Conservation (phyloP, 1,284 basidiomycete species). For the Heliocybe sulcata region DNA sequence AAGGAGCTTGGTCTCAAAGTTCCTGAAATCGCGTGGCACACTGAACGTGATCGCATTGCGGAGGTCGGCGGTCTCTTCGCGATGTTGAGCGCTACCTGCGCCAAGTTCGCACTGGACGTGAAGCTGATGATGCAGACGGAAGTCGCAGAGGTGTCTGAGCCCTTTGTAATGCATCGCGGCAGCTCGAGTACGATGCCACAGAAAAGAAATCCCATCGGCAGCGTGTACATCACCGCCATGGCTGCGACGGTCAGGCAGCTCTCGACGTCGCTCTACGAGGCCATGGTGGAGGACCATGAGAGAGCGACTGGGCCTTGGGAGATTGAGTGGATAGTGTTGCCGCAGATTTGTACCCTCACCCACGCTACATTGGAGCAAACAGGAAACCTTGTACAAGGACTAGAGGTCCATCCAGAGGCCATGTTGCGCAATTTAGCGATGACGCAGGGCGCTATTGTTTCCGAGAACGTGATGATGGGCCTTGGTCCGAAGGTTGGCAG, state of each 20-base stretch:
- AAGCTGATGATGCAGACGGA: conserved; percentile 40
- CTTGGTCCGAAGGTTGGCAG: conserved; percentile 31
- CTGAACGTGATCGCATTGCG: conserved; percentile 34
- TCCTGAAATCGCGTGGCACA: conserved; percentile 38
- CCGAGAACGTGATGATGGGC: conserved; percentile 39
- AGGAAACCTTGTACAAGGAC: conserved; percentile 22
- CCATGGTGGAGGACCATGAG: conserved; percentile 39
- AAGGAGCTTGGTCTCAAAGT: conserved; percentile 22
- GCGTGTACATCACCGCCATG: conserved; percentile 34
- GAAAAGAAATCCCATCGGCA: conserved; percentile 35
- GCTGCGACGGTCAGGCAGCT: conserved; percentile 29
- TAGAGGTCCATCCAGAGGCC: conserved; percentile 28
- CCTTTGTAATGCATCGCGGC: conserved; percentile 30
- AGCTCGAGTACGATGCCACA: conserved; percentile 41
- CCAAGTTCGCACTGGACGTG: conserved; percentile 34
- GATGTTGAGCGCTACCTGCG: conserved; percentile 31
- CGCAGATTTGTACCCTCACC: conserved; percentile 33
- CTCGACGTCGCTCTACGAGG: conserved; percentile 29
- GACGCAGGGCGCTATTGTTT: conserved; percentile 30
- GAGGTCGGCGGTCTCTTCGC: conserved; percentile 33
- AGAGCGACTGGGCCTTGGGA: conserved; percentile 40
- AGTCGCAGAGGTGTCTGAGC: conserved; percentile 33
- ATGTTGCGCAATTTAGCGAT: conserved; percentile 31
- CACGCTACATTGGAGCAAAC: conserved; percentile 31
- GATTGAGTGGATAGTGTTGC: conserved; percentile 37